phyloP scores from a whole-genome alignment of 2,329 filamentous ascomycete species.

The Pochonia chlamydosporia region DNA sequence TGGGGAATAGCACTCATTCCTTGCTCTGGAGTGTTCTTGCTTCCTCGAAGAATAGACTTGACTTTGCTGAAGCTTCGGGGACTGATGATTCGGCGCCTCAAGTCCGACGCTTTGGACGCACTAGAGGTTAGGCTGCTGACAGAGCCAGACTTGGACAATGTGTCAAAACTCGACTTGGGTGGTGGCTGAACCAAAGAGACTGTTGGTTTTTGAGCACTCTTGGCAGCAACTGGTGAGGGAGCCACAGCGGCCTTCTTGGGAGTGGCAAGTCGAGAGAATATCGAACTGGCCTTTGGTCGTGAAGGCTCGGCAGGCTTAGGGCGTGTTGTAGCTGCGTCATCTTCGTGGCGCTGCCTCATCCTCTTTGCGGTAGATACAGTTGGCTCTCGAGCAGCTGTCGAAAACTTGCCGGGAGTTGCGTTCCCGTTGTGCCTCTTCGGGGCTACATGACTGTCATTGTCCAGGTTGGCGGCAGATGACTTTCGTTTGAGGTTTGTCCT shows the following conservation, averaged over 20 bases:
- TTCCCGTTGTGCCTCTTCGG: slow-evolving; percentile 20
- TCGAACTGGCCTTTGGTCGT: slow-evolving; percentile 37
- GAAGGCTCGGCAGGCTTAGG: slow-evolving; percentile 45
- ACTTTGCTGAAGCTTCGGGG: slow-evolving; percentile 49
- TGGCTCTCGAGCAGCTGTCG: slow-evolving; percentile 4
- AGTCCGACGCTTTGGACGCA: slow-evolving; percentile 24
- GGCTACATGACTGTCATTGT: slow-evolving; percentile 10
- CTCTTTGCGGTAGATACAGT: slow-evolving; percentile 55
- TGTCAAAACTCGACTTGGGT: slow-evolving; percentile 38
- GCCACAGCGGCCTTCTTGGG: slow-evolving; percentile 59
- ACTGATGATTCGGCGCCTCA: slow-evolving; percentile 35
- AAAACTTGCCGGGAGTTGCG: slow-evolving; percentile 13
- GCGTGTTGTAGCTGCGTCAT: slow-evolving; percentile 63
- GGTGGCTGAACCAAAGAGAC: slow-evolving; percentile 33
- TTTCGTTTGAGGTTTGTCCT: slow-evolving; percentile 29
- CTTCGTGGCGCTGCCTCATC: slow-evolving; percentile 57
- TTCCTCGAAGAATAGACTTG: slow-evolving; percentile 51
- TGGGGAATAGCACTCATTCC: slow-evolving; percentile 43
- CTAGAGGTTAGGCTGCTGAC: slow-evolving; percentile 22
- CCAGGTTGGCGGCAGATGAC: slow-evolving; percentile 26
- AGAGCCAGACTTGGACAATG: slow-evolving; percentile 40
- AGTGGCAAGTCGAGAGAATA: slow-evolving; percentile 59
- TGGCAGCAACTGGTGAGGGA: slow-evolving; percentile 51
- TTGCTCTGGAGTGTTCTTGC: slow-evolving; percentile 28
- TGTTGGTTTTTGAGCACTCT: slow-evolving; percentile 20